phyloP scores from a whole-genome alignment of 78 protist species.

The Dictyostelium intermedium region DNA sequence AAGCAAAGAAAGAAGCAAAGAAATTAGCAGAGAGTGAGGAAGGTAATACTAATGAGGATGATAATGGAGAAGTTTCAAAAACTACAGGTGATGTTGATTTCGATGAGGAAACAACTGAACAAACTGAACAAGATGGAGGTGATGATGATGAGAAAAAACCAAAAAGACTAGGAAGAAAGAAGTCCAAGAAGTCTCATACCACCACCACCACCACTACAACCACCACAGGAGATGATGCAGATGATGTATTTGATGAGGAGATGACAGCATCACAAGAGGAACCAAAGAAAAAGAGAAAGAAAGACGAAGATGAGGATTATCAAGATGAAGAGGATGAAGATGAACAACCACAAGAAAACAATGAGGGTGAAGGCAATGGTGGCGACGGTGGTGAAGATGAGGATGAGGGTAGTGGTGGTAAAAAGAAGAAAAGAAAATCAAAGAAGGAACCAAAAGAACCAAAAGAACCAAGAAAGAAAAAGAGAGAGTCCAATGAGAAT shows the following conservation, averaged over 20 bases:
- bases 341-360: not conserved
- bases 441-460: not conserved
- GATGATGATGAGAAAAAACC: not conserved
- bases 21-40: not conserved
- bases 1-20: not conserved
- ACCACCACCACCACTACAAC: too few species aligned
- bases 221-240: not conserved
- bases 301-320: slow-evolving; percentile 23
- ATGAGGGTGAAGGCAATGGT: not conserved
- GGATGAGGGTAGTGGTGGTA: not conserved
- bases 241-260: not conserved
- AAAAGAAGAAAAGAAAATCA: not conserved
- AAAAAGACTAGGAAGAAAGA: not conserved
- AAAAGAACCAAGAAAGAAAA: not conserved
- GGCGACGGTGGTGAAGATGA: not conserved
- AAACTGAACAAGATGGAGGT: not conserved
- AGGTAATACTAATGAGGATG: not conserved
- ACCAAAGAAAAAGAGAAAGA: slow-evolving; percentile 16
- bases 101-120: not conserved
- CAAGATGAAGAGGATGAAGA: not conserved
- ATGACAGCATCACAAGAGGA: not conserved
- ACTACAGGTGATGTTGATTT: slow-evolving; percentile 5
- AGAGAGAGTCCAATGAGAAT: not conserved
- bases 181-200: not conserved
- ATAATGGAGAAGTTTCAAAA: not conserved